Evolutionary conservation across 352 stramenopile genomes (phyloP), one percentile per base, ranked within the genome.

Genomic region (Aphanomyces cochlioides): DNA sequence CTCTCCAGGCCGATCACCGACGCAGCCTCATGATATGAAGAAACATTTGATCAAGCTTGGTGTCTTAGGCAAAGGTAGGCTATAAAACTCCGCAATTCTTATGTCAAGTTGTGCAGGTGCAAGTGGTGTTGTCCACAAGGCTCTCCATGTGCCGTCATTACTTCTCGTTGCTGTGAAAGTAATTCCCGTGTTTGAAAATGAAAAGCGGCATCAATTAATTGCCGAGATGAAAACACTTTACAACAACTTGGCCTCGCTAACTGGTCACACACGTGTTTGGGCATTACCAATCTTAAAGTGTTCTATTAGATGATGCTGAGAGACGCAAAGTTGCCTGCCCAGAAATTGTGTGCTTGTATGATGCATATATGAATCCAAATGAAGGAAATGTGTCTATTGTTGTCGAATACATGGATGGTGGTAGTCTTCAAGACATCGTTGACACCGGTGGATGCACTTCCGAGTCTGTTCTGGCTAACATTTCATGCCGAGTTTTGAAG

Each of bases 331-430:
- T 74, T 28, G 63, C 70, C 21, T 95, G 86, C 68, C 83, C 86
- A 0, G 86, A 94, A 75, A 87, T 95, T 37, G 91, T 98, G 53
- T 92, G 84, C 61, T 85, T 98, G 48, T 97, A 97, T 74, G 94
- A 98, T 73, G 93, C 93, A 12, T 98, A 96, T 78, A 96, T 94
- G 83, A 96, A 96, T 74, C 87, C 88, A 4, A 90, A 93, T 54
- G 86, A 95, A 57, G 87, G 90, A 8, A 94, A 90, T 45, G 90
- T 98, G 28, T 96, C 85, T 0, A 97, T 98, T 50, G 89, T 98
- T n/a, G 84, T 98, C 48, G 94, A 98, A 75, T 98, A 97, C 75
- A 98, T 98, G 93, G 88, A 97, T 60, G 93, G 88, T n/a, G 94
- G 94, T 13, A 96, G 89, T 39, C 80, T 98, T 2, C 89, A 98